Conservation (phyloP, 805 yeast species). For the Maudiozyma turicensis region DNA sequence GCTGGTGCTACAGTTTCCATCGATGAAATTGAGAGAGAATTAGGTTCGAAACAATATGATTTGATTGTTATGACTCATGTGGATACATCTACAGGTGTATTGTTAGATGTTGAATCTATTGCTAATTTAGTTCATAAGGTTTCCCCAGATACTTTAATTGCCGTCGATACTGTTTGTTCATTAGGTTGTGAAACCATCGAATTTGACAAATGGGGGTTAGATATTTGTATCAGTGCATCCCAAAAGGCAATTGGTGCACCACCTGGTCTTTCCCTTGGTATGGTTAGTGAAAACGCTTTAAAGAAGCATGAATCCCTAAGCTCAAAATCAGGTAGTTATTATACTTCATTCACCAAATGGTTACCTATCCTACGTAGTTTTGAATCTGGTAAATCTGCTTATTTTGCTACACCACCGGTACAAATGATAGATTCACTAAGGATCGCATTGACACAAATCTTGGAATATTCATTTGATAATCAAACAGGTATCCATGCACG, state of each 20-base stretch:
- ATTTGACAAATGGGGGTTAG: conserved; percentile 85
- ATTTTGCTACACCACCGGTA: conserved; percentile 96
- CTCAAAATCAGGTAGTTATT: conserved; percentile 26
- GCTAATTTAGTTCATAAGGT: conserved; percentile 48
- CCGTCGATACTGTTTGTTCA: conserved; percentile 94
- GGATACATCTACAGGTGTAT: conserved; percentile 94
- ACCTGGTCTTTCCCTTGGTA: conserved; percentile 75
- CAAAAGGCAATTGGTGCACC: conserved; percentile 96
- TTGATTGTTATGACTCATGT: conserved; percentile 86
- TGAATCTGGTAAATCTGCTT: conserved; percentile 59
- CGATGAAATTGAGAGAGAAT: conserved; percentile 43
- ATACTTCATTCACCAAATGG: conserved; percentile 72
- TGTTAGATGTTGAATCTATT: conserved; percentile 57
- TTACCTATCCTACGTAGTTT: conserved; percentile 78
- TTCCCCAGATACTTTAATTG: conserved; percentile 71
- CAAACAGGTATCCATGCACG: conserved; percentile 42
- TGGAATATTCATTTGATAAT: conserved; percentile 31
- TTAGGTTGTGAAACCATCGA: conserved; percentile 79
- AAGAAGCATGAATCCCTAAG: conserved; percentile 37
- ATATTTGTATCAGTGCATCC: conserved; percentile 81
- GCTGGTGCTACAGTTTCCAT: conserved; percentile 64
- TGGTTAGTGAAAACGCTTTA: conserved; percentile 69
- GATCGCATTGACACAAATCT: conserved; percentile 64
- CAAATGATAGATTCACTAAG: conserved; percentile 76
- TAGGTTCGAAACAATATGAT: conserved; percentile 44